A percentile compares a stretch with the other conserved stretches of the same genome.
phyloP scores from a whole-genome alignment of 208 protist species.

The Crithidia expoeki region DNA sequence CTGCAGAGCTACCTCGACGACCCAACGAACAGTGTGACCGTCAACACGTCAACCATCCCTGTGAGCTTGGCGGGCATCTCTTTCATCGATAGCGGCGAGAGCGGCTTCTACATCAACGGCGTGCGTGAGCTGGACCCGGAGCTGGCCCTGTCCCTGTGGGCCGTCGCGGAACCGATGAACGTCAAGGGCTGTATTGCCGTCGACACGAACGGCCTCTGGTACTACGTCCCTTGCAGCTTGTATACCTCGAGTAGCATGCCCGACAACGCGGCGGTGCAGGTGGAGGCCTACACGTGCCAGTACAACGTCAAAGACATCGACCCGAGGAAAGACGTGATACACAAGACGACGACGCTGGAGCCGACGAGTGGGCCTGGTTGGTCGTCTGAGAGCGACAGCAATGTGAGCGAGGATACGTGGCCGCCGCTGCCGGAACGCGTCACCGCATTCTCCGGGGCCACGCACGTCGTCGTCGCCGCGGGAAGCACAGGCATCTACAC shows the following conservation, averaged over 20 bases:
- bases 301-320: constrained; percentile 42
- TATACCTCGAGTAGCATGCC: constrained; percentile 21
- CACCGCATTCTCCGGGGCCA: constrained; percentile 46
- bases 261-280: constrained; percentile 19
- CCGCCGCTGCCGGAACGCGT: constrained; percentile 43
- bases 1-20: constrained; percentile 29
- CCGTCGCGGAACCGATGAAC: constrained; percentile 36
- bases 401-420: constrained; percentile 1
- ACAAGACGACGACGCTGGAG: constrained; percentile 23
- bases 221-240: constrained; percentile 50
- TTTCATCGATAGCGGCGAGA: constrained; percentile 47
- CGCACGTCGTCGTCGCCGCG: constrained; percentile 66
- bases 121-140: constrained; percentile 26
- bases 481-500: constrained; percentile 67
- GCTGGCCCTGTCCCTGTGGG: constrained; percentile 54
- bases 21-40: neutral
- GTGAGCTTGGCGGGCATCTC: constrained; percentile 56
- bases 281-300: constrained; percentile 52
- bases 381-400: constrained; percentile 23
- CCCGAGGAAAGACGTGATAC: constrained; percentile 12
- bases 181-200: constrained; percentile 61
- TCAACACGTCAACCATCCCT: neutral
- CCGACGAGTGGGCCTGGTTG: constrained; percentile 20
- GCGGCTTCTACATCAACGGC: constrained; percentile 58
- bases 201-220: constrained; percentile 47